Percentiles rank a stretch among this genome's conserved stretches.
These are phyloP conservation scores for Microbotryum saponariae DNA, from an alignment of 1,284 basidiomycete genomes.

Conservation along the genomic window DNA sequence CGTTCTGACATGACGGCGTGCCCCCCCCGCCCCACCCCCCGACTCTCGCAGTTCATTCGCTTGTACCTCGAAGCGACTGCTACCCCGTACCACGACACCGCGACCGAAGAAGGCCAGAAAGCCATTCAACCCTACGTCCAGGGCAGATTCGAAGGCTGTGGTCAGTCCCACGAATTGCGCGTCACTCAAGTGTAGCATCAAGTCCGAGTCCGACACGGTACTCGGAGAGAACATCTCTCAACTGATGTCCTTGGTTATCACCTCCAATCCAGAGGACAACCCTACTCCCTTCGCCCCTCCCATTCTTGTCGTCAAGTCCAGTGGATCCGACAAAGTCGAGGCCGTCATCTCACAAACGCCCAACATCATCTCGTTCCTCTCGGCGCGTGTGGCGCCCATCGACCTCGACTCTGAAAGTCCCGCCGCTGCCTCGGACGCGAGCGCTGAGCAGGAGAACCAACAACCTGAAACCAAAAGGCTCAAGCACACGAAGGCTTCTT, in stretches of 20 bases:
- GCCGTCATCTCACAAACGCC: conserved; percentile 34
- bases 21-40: background rate
- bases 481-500: conserved; percentile 46
- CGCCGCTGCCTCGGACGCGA: background rate
- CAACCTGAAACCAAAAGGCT: conserved; percentile 28
- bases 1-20: too few species aligned
- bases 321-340: conserved; percentile 10
- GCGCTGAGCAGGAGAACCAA: background rate
- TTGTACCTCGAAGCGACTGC: conserved; percentile 25
- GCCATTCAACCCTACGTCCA: conserved; percentile 15
- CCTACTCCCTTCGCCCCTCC: conserved; percentile 41
- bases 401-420: conserved; percentile 34
- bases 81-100: conserved; percentile 18
- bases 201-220: background rate
- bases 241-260: background rate
- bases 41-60: conserved; percentile 19
- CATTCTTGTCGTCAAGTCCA: conserved; percentile 28
- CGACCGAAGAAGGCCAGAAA: conserved; percentile 11
- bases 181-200: background rate
- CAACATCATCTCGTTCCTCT: conserved; percentile 37
- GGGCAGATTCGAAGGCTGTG: conserved; percentile 11
- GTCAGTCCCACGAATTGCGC: background rate
- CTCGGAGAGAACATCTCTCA: too few species aligned
- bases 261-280: conserved; percentile 16
- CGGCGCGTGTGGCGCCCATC: conserved; percentile 44